Base-by-base conservation (phyloP, 2,329 filamentous ascomycete species). In the Elsinoe perseae region DNA sequence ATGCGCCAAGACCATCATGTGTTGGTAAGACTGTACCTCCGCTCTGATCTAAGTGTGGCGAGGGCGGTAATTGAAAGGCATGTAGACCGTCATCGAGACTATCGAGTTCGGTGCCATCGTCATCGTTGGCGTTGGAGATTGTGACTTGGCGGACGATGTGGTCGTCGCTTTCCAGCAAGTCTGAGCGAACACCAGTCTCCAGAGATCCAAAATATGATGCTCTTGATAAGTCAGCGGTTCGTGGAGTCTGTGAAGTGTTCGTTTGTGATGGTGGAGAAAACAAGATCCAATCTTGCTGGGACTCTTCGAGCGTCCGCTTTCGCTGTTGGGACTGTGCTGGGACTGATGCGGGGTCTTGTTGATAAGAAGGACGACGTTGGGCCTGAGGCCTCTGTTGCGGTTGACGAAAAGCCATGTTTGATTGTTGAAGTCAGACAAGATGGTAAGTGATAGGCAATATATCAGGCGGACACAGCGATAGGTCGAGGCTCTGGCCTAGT, bases 221-320 rank as follows among this genome's bases (percentile, higher is more conserved):
- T 59, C 82, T 83, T 36, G 88, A 93, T 60, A 82, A 80, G 34
- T 85, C 87, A 25, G 83, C 77, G 42, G 82, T 86, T 69, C 67
- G 86, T 75, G 71, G 81, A 62, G 75, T 91, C 68, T 71, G 83
- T 46, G 83, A 82, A 34, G 87, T 83, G 58, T 80, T 83, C 43
- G 84, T 88, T 54, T 84, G 79, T 18, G 86, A 85, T 30, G 77
- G 74, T 58, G 75, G 75, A 6, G 90, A 88, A 76, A 98, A 98
- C 61, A 98, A 82, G 56, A 97, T 86, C 93, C 93, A 98, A 80
- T 95, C 92, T 71, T 93, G 86, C 71, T 93, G 86, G 10, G 88
- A 86, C 62, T 91, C 86, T 59, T 87, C 83, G 58, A 83, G 73
- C 42, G 73, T 67, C 18, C 75, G 71, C 61, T 75, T 73, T 48